These are phyloP conservation scores for Celoporthe dispersa DNA, from an alignment of 2,329 filamentous ascomycete species.

Conservation along the genomic window DNA sequence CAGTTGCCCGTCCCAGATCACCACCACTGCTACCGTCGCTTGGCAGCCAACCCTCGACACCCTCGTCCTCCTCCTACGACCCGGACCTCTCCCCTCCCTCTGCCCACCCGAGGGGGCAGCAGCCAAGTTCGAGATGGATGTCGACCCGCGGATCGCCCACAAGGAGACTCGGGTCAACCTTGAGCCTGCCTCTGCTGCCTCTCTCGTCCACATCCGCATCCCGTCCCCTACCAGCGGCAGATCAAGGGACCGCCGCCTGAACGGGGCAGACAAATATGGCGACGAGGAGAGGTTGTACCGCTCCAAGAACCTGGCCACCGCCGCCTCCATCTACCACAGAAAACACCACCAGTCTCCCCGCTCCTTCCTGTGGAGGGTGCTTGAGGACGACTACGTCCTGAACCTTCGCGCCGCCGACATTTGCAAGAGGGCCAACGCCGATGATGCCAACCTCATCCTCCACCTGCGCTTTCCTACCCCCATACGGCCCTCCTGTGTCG, in stretches of 20 bases:
- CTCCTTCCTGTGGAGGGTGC: conserved; percentile 87
- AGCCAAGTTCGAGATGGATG: conserved; percentile 64
- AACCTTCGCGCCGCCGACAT: conserved; percentile 85
- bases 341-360: conserved; percentile 75
- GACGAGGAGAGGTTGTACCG: conserved; percentile 78
- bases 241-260: conserved; percentile 38
- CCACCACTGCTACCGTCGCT: background rate
- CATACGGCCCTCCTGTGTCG: conserved; percentile 78
- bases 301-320: conserved; percentile 72
- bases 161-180: conserved; percentile 87
- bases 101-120: conserved; percentile 23
- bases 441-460: conserved; percentile 75
- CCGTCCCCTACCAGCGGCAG: conserved; percentile 47
- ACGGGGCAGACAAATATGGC: conserved; percentile 45
- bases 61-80: conserved; percentile 11
- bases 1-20: too few relatives aligned
- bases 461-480: conserved; percentile 76
- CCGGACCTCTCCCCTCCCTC: background rate
- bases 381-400: conserved; percentile 78
- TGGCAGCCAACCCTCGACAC: background rate
- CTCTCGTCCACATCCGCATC: conserved; percentile 72
- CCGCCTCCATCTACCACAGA: conserved; percentile 85
- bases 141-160: conserved; percentile 70
- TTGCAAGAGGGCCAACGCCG: conserved; percentile 66
- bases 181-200: conserved; percentile 71